Conservation (phyloP, 75 land plant genomes). For the Cunninghamia lanceolata region DNA sequence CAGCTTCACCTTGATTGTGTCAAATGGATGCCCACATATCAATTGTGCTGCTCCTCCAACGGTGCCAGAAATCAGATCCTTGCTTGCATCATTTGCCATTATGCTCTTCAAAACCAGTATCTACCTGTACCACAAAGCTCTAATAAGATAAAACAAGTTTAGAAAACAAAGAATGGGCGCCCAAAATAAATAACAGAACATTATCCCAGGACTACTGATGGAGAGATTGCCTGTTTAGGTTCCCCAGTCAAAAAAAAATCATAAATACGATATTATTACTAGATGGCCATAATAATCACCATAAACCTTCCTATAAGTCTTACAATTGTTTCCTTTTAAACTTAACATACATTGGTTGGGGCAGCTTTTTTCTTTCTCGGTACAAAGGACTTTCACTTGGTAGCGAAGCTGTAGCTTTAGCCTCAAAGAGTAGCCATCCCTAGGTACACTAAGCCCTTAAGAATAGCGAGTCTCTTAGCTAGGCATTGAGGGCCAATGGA, state of each 20-base stretch:
- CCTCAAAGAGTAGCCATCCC: background rate
- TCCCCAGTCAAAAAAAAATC: background rate
- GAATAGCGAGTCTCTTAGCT: background rate
- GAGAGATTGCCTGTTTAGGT: background rate
- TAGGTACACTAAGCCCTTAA: background rate
- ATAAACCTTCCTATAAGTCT: background rate
- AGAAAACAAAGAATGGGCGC: background rate
- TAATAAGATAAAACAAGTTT: background rate
- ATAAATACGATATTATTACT: background rate
- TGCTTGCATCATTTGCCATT: background rate
- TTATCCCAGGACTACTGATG: background rate
- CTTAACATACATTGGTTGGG: background rate
- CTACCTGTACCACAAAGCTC: background rate
- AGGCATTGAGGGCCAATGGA: background rate
- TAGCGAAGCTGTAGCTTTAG: background rate
- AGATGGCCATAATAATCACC: background rate
- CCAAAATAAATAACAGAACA: background rate
- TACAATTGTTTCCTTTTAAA: background rate
- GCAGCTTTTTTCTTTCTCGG: background rate
- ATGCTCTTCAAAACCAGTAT: background rate
- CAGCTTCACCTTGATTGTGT: constrained; percentile 97
- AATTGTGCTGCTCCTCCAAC: constrained; percentile 22
- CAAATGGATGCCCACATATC: constrained; percentile 92
- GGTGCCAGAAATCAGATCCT: background rate
- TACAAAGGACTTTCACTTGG: background rate